A percentile compares a stretch with the other conserved stretches of the same genome.
Conservation (phyloP, 176 grass and related monocot genomes). For the Lolium perenne region DNA sequence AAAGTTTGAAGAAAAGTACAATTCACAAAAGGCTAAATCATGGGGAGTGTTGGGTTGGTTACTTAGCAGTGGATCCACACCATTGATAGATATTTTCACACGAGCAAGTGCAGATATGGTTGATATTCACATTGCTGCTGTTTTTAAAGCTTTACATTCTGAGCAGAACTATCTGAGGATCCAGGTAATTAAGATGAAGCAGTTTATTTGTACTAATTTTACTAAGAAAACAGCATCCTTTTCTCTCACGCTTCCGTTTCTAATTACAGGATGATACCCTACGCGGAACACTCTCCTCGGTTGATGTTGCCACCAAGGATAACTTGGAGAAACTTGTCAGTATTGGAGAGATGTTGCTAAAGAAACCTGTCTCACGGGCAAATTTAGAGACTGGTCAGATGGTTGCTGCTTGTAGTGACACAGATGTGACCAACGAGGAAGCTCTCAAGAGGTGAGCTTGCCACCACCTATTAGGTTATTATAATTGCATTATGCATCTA, state of each 20-base stretch:
- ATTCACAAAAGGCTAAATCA: conserved; percentile 58
- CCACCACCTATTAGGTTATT: conserved; percentile 23
- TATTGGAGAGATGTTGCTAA: conserved; percentile 57
- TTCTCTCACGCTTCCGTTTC: conserved; percentile 33
- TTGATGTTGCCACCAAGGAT: conserved; percentile 77
- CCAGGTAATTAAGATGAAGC: conserved; percentile 56
- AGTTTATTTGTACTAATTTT: conserved; percentile 8
- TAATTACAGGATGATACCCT: conserved; percentile 74
- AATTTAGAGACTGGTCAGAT: conserved; percentile 78
- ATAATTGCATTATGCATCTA: not conserved
- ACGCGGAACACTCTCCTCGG: conserved; percentile 54
- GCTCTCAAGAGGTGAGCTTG: conserved; percentile 66
- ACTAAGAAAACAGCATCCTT: conserved; percentile 16
- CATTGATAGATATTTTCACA: conserved; percentile 83
- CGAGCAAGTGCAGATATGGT: conserved; percentile 90
- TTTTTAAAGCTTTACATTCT: conserved; percentile 77
- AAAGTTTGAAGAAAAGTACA: conserved; percentile 64
- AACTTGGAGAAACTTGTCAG: conserved; percentile 73
- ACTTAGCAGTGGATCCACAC: conserved; percentile 68
- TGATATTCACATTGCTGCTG: conserved; percentile 76
- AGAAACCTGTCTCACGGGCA: conserved; percentile 71
- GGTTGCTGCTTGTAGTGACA: conserved; percentile 45
- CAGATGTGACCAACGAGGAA: conserved; percentile 65
- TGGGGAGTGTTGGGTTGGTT: conserved; percentile 86
- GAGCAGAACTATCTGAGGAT: conserved; percentile 86